Base-by-base conservation (phyloP, 2,329 filamentous ascomycete genomes). In the Fusarium pseudonygamai region DNA sequence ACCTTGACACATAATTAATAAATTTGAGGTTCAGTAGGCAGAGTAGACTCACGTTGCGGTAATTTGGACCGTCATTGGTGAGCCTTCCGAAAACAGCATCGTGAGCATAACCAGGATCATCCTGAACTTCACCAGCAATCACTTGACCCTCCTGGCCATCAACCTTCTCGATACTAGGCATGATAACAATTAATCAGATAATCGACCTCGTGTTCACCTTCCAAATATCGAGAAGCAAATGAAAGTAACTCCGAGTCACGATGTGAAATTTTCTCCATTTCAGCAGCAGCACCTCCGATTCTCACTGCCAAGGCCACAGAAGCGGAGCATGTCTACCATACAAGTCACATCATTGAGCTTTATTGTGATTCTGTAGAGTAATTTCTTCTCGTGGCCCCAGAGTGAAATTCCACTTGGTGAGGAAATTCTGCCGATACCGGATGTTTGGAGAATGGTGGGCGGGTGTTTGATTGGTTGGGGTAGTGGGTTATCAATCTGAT, bases 31-130 rank as follows among this genome's bases (percentile, higher is more conserved):
- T 6, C 9, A 5, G 5, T 2, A 6, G 20, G 15, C 2, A 39
- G 7, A 6, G 20, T 0, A 10, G 7, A 67, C 76, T 43, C 72
- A 78, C 78, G 58, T 75, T 75, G 32, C 76, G 78, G 53, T 80
- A 80, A 47, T 80, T 79, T 18, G 78, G 78, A 0, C 78, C 78
- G 2, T 70, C 70, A 22, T 77, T 73, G 9, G 66, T 75, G 12
- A 79, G 73, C 45, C 76, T 71, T 30, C 78, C 78, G 37, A 79
- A 80, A n/a, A 79, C 78, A 14, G 61, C 61, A 62, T 64, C 61
- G 7, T 64, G 61, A 34, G 58, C 36, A 42, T 60, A 36, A 26
- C 58, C 58, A 22, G 58, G 46, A 3, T 60, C 46, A 55, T 60
- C 58, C 28, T 60, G 58, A n/a, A 60, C 58, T 60, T 60, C 58